phyloP scores from a whole-genome alignment of 1,284 basidiomycete species.

The Trichosporon coremiiforme region DNA sequence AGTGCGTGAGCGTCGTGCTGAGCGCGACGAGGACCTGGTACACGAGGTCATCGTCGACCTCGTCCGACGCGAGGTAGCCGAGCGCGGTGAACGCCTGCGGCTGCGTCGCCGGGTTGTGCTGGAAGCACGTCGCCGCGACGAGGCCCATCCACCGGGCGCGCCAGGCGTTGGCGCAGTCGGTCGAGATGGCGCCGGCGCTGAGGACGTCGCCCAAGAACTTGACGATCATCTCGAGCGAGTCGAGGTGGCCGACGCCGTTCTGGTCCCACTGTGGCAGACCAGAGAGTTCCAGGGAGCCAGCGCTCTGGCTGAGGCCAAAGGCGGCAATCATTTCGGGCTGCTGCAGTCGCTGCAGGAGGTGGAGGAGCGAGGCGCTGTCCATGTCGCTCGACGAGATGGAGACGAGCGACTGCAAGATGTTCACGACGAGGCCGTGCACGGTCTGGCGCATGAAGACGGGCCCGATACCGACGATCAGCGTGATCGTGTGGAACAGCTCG shows the following conservation, averaged over 20 bases:
- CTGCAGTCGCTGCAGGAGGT: conserved; percentile 66
- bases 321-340: conserved; percentile 64
- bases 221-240: conserved; percentile 69
- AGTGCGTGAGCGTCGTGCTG: conserved; percentile 59
- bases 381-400: conserved; percentile 39
- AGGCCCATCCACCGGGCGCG: conserved; percentile 90
- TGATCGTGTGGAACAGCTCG: conserved; percentile 76
- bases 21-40: conserved; percentile 56
- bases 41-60: conserved; percentile 63
- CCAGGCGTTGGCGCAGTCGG: conserved; percentile 88
- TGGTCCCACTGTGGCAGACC: conserved; percentile 50
- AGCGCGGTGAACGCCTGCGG: conserved; percentile 84
- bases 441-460: conserved; percentile 73
- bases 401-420: conserved; percentile 71
- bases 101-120: conserved; percentile 85
- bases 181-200: conserved; percentile 61
- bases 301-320: conserved; percentile 67
- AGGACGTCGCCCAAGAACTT: conserved; percentile 68
- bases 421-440: conserved; percentile 76
- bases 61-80: conserved; percentile 72
- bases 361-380: conserved; percentile 45
- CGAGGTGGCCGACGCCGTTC: conserved; percentile 66
- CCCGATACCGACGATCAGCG: conserved; percentile 72
- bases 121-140: conserved; percentile 89
- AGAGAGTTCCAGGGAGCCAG: conserved; percentile 34